phyloP scores from a whole-genome alignment of 306 rosid genomes.

The Alnus rubra region DNA sequence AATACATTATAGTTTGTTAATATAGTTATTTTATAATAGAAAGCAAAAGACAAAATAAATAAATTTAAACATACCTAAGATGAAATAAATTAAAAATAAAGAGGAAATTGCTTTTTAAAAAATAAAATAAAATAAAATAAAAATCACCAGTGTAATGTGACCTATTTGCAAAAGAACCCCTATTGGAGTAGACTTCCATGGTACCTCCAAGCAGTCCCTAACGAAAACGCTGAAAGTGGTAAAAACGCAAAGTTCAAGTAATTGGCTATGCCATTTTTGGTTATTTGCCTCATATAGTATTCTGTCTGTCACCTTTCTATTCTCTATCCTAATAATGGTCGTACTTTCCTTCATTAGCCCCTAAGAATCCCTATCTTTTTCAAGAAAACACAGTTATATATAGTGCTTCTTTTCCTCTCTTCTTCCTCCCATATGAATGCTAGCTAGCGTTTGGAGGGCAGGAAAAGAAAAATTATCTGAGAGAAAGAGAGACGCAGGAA shows the following conservation, averaged over 20 bases:
- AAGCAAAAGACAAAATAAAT: too few relatives aligned
- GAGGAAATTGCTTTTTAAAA: too few relatives aligned
- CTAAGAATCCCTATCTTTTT: slow-evolving; percentile 26
- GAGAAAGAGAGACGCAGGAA: not conserved
- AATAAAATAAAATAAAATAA: too few relatives aligned
- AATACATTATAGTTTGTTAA: too few relatives aligned
- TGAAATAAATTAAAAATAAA: too few relatives aligned
- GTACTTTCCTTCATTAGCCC: slow-evolving; percentile 45
- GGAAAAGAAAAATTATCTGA: slow-evolving; percentile 7
- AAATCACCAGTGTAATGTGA: too few relatives aligned
- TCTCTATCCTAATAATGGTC: slow-evolving; percentile 41
- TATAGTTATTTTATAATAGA: too few relatives aligned
- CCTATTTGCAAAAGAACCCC: not conserved
- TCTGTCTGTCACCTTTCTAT: slow-evolving; percentile 44
- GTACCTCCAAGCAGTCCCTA: not conserved
- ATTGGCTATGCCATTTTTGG: slow-evolving; percentile 48
- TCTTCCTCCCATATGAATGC: not conserved
- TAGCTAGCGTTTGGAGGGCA: slow-evolving; percentile 20
- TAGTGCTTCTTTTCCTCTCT: slow-evolving; percentile 3
- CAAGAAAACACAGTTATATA: slow-evolving; percentile 22
- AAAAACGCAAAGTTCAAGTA: slow-evolving; percentile 44
- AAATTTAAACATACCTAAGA: too few relatives aligned
- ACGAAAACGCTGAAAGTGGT: slow-evolving; percentile 30
- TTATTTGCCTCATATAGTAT: slow-evolving; percentile 48
- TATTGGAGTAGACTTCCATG: not conserved